Percentiles rank a stretch among this genome's conserved stretches.
phyloP scores from a whole-genome alignment of 805 yeast species.

The Ogataea minuta region DNA sequence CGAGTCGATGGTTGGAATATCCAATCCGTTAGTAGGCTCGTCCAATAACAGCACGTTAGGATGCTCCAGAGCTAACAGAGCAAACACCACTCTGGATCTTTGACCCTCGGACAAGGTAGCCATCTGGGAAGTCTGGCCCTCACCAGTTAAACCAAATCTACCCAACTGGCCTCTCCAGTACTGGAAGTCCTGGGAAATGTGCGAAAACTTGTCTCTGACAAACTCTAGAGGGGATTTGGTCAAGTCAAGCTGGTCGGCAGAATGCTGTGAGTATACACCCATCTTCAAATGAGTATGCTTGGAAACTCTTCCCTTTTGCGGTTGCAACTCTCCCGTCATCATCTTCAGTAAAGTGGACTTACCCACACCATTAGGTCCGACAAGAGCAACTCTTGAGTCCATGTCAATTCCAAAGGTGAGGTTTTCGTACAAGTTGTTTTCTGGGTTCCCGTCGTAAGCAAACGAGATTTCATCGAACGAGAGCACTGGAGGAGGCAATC shows the following conservation, averaged over 20 bases:
- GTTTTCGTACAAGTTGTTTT: conserved; percentile 84
- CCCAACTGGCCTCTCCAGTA: conserved; percentile 98
- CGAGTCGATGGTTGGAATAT: conserved; percentile 97
- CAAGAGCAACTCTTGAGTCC: conserved; percentile 98
- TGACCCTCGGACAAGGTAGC: conserved; percentile 99
- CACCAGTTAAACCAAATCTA: conserved; percentile 97
- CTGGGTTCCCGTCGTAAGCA: conserved; percentile 79
- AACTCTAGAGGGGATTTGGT: conserved; percentile 95
- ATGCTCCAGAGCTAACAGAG: conserved; percentile 88
- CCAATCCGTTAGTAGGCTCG: conserved; percentile 99
- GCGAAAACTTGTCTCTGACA: conserved; percentile 89
- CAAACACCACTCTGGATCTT: conserved; percentile 98
- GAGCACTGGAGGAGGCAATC: conserved; percentile 97
- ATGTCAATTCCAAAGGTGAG: conserved; percentile 98
- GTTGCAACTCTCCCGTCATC: conserved; percentile 91
- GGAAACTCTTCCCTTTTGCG: conserved; percentile 93
- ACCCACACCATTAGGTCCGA: conserved; percentile 99
- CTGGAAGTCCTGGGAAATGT: conserved; percentile 95
- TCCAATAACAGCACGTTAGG: conserved; percentile 94
- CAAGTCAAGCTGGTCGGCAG: conserved; percentile 96
- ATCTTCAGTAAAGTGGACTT: conserved; percentile 92
- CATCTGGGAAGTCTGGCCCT: conserved; percentile 98
- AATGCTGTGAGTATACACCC: conserved; percentile 98
- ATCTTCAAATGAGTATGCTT: conserved; percentile 96
- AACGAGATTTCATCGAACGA: conserved; percentile 95